Percentiles rank a stretch among this genome's conserved stretches.
Conservation (phyloP, 768 basidiomycete species). For the Xerocomellus intermedius region DNA sequence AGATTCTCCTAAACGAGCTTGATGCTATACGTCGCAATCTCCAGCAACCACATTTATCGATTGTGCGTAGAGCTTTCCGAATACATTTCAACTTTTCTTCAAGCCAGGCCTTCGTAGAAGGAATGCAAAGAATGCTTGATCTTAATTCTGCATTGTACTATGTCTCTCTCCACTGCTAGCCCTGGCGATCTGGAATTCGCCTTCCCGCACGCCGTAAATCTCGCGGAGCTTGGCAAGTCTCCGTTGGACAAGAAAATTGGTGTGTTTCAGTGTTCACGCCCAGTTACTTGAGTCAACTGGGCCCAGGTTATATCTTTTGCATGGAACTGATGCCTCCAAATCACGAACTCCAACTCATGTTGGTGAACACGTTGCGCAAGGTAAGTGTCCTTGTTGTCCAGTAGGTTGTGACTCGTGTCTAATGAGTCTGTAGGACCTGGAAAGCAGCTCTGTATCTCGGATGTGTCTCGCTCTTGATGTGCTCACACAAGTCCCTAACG, state of each 20-base stretch:
- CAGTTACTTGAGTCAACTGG: background rate
- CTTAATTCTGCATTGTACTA: constrained; percentile 67
- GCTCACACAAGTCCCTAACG: constrained; percentile 57
- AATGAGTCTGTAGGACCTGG: constrained; percentile 59
- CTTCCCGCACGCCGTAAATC: constrained; percentile 69
- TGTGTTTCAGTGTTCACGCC: constrained; percentile 22
- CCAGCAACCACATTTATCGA: constrained; percentile 45
- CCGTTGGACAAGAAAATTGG: constrained; percentile 69
- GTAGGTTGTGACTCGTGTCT: background rate
- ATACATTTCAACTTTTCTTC: constrained; percentile 4
- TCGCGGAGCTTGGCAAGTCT: constrained; percentile 67
- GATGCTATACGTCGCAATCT: constrained; percentile 54
- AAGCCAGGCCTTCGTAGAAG: constrained; percentile 40
- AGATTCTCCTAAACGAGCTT: constrained; percentile 58
- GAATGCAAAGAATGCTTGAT: constrained; percentile 66
- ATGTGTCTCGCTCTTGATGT: constrained; percentile 74
- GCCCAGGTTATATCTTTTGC: constrained; percentile 76
- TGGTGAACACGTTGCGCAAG: constrained; percentile 85
- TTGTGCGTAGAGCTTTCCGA: constrained; percentile 44
- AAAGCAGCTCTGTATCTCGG: constrained; percentile 50
- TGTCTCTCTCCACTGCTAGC: constrained; percentile 43
- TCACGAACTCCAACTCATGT: constrained; percentile 77
- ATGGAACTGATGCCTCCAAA: constrained; percentile 63
- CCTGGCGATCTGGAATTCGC: constrained; percentile 63
- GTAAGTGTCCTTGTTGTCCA: constrained; percentile 33